Evolutionary conservation across 179 eudicot genomes (phyloP), one percentile per base, ranked within the genome.

Genomic region (Kewa caespitosa): DNA sequence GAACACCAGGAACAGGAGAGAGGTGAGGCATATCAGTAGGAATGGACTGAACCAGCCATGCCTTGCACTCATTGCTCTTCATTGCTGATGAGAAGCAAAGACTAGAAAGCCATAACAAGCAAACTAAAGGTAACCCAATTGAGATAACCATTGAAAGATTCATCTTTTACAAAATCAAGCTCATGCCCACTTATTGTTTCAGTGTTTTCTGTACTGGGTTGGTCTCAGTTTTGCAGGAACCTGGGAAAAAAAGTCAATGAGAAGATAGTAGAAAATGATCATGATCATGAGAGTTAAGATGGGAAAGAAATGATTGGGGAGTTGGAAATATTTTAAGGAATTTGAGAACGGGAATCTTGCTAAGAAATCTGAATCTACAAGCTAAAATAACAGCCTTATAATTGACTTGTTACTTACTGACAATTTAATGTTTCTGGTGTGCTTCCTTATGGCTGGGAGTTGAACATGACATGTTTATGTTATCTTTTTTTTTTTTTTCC

Each of bases 31-130:
- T 89, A 55, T 88, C 86, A n/a, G 90, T 88, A 37, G 97, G 97
- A 46, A 91, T 89, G 0, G 97, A 91, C 57, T 91, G 97, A 67
- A 91, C 97, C 61, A 91, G 76, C 97, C 97, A 91, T 79, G 97
- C 90, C 72, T 88, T 88, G 86, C 97, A 91, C 76, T 82, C 62
- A 23, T 31, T 7, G 33, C 33, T 42, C 23, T 57, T 38, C 1
- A 41, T 15, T 28, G 55, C 14, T 25, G 54, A 72, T 32, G 81
- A 52, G 39, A 65, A 9, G 52, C 57, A 63, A 38, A 78, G 23
- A 10, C 43, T 36, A 8, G 31, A 20, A 28, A 34, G 38, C 63
- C 14, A 52, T 11, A 50, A n/a, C n/a, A n/a, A 54, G 23, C 52
- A 37, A 72, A 65, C 5, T 28, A 72, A 65, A 22, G 38, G 48